Evolutionary conservation across 345 rosid genomes (phyloP).

Genomic region (Gossypium bickii): DNA sequence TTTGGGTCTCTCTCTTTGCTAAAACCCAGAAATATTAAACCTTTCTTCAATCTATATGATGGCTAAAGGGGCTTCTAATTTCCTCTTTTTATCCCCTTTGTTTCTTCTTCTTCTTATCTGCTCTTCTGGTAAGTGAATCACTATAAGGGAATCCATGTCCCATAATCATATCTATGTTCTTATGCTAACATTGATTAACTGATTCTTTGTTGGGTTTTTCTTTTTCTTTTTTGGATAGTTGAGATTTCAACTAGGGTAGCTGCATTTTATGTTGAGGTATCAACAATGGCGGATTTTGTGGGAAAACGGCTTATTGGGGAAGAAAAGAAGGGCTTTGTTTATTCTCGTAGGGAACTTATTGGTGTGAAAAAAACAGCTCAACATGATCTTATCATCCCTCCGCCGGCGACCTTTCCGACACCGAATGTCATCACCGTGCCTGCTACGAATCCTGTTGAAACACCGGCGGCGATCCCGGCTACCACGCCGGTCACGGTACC

Average conservation of each 20-base stretch:
- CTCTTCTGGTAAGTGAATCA: slow-evolving; percentile 30
- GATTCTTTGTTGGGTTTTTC: background rate
- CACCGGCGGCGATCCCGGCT: slow-evolving; percentile 41
- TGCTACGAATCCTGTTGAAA: slow-evolving; percentile 29
- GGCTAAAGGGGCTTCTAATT: slow-evolving; percentile 35
- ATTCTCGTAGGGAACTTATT: slow-evolving; percentile 31
- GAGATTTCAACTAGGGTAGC: slow-evolving; percentile 18
- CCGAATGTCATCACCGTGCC: slow-evolving; percentile 62
- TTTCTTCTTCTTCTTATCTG: slow-evolving; percentile 37
- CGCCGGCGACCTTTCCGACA: slow-evolving; percentile 34
- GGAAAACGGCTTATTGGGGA: slow-evolving; percentile 11
- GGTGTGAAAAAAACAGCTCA: slow-evolving; percentile 24
- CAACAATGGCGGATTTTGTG: slow-evolving; percentile 19
- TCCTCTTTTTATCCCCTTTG: slow-evolving; percentile 34
- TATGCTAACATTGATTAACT: background rate
- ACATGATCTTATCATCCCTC: slow-evolving; percentile 40
- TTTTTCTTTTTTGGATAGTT: background rate
- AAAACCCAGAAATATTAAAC: slow-evolving; percentile 19
- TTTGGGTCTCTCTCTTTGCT: slow-evolving; percentile 20
- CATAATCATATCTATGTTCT: background rate
- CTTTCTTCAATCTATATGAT: slow-evolving; percentile 24
- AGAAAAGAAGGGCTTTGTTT: slow-evolving; percentile 21
- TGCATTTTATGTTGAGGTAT: slow-evolving; percentile 27
- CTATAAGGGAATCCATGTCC: background rate
- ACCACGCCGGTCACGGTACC: slow-evolving; percentile 47